Base-by-base conservation (phyloP, 306 rosid genomes). In the Alnus glutinosa region DNA sequence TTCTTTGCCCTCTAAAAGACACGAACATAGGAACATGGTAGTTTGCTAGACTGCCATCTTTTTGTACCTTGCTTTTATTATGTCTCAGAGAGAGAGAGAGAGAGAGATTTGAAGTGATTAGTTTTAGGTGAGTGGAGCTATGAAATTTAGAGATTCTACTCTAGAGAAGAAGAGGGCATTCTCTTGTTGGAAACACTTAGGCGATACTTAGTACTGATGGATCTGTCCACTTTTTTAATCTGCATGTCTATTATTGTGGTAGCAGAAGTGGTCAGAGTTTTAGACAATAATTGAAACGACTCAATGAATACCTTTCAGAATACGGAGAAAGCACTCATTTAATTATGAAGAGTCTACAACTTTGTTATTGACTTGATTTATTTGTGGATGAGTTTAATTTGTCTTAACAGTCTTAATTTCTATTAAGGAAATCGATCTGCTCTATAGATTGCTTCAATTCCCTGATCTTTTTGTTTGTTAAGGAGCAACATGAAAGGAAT, bases 21-120 rank as follows among this genome's bases (percentile, higher is more conserved):
- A 82, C 76, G 83, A 85, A 86, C 87, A 83, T 69, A 85, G 76
- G 89, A 86, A 83, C 87, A 92, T 84, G 88, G 94, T 88, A 85
- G 91, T 84, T 89, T 83, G 89, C 79, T 89, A 72, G 83, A 78
- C 83, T 80, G 83, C 84, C 89, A 83, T 85, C 86, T 83, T 86
- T 88, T 73, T 86, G 87, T 80, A 78, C 92, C 84, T 7, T 47
- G 72, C 76, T 83, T 89, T 91, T 87, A 86, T 84, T 23, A 23
- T 23, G 28, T 23, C 83, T 77, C 50, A 71, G 66, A 82, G 86
- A 44, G 62, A 5, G 0, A 3, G 75, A 68, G 73, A 54, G 48
- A 77, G 71, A 73, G 68, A 66, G 50, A 30, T 23, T 23, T 23
- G 28, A 23, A 23, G 28, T 23, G 51, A 54, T 70, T 86, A 84